Evolutionary conservation across 176 grass and related monocot species (phyloP), one percentile per base, ranked within the genome.

Genomic region (Lolium rigidum): DNA sequence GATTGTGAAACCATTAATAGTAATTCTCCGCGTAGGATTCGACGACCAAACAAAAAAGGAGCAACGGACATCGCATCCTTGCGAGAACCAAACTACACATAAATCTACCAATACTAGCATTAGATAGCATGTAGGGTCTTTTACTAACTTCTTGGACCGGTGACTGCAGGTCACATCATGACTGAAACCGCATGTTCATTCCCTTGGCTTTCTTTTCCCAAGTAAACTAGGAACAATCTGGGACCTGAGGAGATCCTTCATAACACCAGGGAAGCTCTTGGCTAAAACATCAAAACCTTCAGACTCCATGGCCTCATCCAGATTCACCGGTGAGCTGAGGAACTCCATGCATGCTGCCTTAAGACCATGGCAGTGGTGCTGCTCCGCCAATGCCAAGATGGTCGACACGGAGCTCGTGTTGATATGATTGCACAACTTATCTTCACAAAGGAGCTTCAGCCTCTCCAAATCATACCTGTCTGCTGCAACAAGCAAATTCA

Each of bases 361-460:
- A 9, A 86, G 75, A 24, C 2, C 74, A 20, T 50, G 55, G 12
- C 85, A 80, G 39, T 3, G 15, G 52, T 86, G 84, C 24, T 35
- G 84, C 21, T 80, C 84, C 14, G 84, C 76, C 64, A 86, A 61
- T 0, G 51, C 64, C 50, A 86, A 31, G 0, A 67, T 49, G 17
- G 10, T 17, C 2, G 17, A 76, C 37, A 71, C 65, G 16, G 64
- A 79, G 84, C 64, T 37, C 22, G 47, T 17, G 0, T 37, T 24
- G 3, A 86, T 82, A 17, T 16, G 20, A 16, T n/a, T 65, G 62
- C 86, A 70, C 17, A 92, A 61, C 26, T 58, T 79, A 16, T 78
- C 77, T 72, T 93, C 82, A 21, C 88, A 93, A 4, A 93, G 68
- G 18, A 87, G 17, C 49, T 88, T 93, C 3, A 93, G 56, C 39